phyloP scores from a whole-genome alignment of 2,329 filamentous ascomycete genomes.

The Diaporthe nobilis region DNA sequence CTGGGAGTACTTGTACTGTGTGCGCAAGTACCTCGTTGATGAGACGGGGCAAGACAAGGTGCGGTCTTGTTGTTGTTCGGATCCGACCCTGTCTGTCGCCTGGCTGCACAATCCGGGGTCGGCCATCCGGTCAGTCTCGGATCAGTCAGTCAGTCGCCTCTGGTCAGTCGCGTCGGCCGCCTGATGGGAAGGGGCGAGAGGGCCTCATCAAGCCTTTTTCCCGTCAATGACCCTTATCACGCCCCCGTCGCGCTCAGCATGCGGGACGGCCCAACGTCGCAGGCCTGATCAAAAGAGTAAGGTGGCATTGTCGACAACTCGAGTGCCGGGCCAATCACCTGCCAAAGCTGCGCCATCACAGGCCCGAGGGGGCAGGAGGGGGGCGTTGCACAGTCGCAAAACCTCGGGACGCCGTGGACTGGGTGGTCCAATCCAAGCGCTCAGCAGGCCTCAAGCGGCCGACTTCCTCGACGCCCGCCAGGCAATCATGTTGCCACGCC shows the following conservation, averaged over 20 bases:
- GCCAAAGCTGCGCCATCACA: constrained; percentile 28
- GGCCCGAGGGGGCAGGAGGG: constrained; percentile 8
- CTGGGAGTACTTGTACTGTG: background rate
- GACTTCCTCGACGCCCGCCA: constrained; percentile 19
- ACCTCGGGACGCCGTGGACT: background rate
- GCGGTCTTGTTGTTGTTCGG: constrained; percentile 4
- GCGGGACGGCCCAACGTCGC: constrained; percentile 22
- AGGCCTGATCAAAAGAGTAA: constrained; percentile 28
- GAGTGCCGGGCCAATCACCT: constrained; percentile 34
- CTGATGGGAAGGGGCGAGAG: background rate
- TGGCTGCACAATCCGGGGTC: background rate
- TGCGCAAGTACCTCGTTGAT: constrained; percentile 8
- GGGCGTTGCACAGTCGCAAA: constrained; percentile 14
- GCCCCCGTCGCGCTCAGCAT: background rate
- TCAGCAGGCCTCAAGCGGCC: background rate
- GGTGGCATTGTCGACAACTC: constrained; percentile 17
- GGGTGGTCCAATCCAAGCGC: constrained; percentile 17
- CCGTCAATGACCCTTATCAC: background rate
- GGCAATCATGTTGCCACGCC: constrained; percentile 24
- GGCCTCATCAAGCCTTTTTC: background rate
- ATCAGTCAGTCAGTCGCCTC: background rate
- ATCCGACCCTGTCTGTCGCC: constrained; percentile 9
- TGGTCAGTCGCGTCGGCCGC: constrained; percentile 20
- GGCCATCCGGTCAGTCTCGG: background rate
- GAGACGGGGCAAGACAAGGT: background rate